Evolutionary conservation across 2,329 filamentous ascomycete genomes (phyloP).

Genomic region (Ramichloridium luteum): DNA sequence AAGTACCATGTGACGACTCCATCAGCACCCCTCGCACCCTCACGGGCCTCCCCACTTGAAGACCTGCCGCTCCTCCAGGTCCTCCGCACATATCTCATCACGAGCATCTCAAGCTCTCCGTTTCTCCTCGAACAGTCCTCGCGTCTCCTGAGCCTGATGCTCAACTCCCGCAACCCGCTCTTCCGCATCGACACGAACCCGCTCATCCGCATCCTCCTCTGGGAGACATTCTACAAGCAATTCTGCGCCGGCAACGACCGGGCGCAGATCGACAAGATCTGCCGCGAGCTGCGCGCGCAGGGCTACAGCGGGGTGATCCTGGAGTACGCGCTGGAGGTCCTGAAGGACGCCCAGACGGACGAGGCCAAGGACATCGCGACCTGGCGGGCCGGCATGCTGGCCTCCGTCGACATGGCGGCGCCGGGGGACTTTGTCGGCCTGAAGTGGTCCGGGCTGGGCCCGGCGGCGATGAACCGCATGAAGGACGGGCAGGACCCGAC

Average conservation of each 20-base stretch:
- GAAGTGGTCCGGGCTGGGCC: constrained; percentile 72
- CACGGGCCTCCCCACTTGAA: constrained; percentile 40
- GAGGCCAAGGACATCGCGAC: constrained; percentile 49
- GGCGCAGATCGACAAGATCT: constrained; percentile 53
- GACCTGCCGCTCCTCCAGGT: constrained; percentile 55
- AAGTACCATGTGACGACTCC: background rate
- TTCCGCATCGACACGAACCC: constrained; percentile 67
- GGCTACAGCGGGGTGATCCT: constrained; percentile 78
- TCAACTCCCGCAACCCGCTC: constrained; percentile 53
- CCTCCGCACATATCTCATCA: constrained; percentile 57
- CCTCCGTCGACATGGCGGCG: constrained; percentile 49
- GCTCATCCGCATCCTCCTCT: constrained; percentile 56
- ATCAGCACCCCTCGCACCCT: background rate
- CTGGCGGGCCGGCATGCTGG: constrained; percentile 63
- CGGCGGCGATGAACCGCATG: constrained; percentile 56
- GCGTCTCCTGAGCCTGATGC: constrained; percentile 53
- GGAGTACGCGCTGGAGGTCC: constrained; percentile 71
- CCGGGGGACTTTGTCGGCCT: constrained; percentile 44
- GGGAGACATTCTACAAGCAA: constrained; percentile 77
- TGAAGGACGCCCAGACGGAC: constrained; percentile 42
- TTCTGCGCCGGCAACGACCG: constrained; percentile 76
- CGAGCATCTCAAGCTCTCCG: constrained; percentile 56
- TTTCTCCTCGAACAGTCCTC: constrained; percentile 59
- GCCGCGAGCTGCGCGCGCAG: constrained; percentile 53
- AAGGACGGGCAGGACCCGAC: constrained; percentile 50